Conservation (phyloP, 306 rosid genomes). For the Vigna hirtella region DNA sequence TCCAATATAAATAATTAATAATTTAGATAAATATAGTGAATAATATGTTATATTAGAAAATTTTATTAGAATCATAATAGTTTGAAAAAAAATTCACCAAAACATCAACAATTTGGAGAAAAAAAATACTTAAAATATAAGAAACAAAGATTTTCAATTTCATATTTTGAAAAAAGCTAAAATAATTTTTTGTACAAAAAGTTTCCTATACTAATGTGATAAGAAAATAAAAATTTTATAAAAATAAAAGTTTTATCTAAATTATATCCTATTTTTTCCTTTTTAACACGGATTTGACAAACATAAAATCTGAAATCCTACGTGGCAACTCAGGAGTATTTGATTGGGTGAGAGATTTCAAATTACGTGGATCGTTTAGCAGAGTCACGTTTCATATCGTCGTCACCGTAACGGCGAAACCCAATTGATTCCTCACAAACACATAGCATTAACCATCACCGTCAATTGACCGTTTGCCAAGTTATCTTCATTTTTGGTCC, state of each 20-base stretch:
- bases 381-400: neutral
- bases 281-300: neutral
- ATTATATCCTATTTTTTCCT: neutral
- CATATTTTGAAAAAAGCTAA: too few species aligned
- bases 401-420: constrained; percentile 3
- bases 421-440: neutral
- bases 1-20: too few species aligned
- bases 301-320: constrained; percentile 19
- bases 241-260: neutral
- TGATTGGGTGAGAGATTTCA: constrained; percentile 52
- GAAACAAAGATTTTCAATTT: too few species aligned
- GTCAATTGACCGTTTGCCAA: constrained; percentile 40
- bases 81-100: too few species aligned
- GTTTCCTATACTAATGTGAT: too few species aligned
- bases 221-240: too few species aligned
- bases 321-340: constrained; percentile 34
- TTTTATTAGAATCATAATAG: too few species aligned
- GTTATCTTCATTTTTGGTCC: constrained; percentile 39
- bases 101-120: too few species aligned
- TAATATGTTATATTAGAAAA: too few species aligned
- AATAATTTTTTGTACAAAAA: too few species aligned
- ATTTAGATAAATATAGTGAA: too few species aligned
- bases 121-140: too few species aligned
- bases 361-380: constrained; percentile 42
- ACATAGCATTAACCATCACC: neutral